Evolutionary conservation across 768 basidiomycete genomes (phyloP), one percentile per base, ranked within the genome.

Genomic region (Tulasnella sp.): DNA sequence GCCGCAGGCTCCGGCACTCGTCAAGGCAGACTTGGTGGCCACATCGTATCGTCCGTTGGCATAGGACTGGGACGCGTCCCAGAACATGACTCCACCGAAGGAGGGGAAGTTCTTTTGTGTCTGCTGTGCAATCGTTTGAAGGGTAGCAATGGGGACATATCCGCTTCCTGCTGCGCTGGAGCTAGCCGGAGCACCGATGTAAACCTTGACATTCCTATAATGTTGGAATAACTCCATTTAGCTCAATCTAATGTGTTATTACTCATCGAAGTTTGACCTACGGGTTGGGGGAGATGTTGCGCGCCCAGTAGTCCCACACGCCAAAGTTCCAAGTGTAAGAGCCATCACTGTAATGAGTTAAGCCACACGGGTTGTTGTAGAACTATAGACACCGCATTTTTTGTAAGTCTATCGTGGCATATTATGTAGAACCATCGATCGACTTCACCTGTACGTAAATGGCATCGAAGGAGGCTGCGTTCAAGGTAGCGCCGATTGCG

Each of bases 401-500:
- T n/a, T n/a, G n/a, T n/a, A n/a, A n/a, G n/a, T n/a, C n/a, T n/a
- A n/a, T n/a, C n/a, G n/a, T 53, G 21, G 46, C 48, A 56, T 56
- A 51, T 51, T 51, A 38, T 38, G 55, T 22, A 54, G 22, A 56
- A n/a, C 10, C 5, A 24, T 21, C 53, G 22, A 15, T 38, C 5
- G 15, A 38, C 34, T 5, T 38, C 15, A 38, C 34, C 67, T 82
- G 81, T 30, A 86, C 83, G 65, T 84, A 86, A 60, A 87, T 71
- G 1, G 83, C 83, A 70, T 87, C 85, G 63, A 87, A 87, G 3
- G 68, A 74, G 10, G 79, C 84, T 0, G 73, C 65, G 65, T 84
- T 79, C 56, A 87, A 71, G 22, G 83, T 80, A 9, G 73, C 72
- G 9, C 81, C 77, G 5, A 87, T 70, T 49, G 77, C 75, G 5